Percentiles rank a stretch among this genome's conserved stretches.
phyloP scores from a whole-genome alignment of 176 grass and related monocot species.

The Eragrostis nindensis region DNA sequence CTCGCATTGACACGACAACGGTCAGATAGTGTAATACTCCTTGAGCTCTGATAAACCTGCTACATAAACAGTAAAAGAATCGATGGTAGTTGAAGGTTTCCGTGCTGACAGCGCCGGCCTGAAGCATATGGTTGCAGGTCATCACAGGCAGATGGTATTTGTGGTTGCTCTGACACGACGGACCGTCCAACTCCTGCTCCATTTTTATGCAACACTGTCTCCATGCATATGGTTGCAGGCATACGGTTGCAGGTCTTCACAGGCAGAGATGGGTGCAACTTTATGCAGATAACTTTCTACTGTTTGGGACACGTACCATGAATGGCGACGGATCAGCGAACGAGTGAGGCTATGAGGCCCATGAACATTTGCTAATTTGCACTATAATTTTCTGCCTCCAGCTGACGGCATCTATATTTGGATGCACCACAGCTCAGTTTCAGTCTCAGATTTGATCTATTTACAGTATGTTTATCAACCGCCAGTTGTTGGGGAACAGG shows the following conservation, averaged over 20 bases:
- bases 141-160: too few relatives aligned
- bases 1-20: conserved; percentile 11
- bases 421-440: background rate
- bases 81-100: background rate
- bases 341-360: too few relatives aligned
- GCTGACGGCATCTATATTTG: background rate
- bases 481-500: conserved; percentile 41
- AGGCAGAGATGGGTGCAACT: background rate
- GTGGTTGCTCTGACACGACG: conserved; percentile 32
- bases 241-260: conserved; percentile 34
- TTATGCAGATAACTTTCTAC: conserved; percentile 23
- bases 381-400: background rate
- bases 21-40: conserved; percentile 15
- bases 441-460: conserved; percentile 16
- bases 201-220: conserved; percentile 37
- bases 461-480: conserved; percentile 27
- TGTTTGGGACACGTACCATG: conserved; percentile 12
- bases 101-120: background rate
- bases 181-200: conserved; percentile 25
- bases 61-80: background rate
- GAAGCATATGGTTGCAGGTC: too few relatives aligned
- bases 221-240: conserved; percentile 30
- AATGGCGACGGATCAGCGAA: conserved; percentile 36
- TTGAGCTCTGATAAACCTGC: background rate
- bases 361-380: background rate